Evolutionary conservation across 345 rosid genomes (phyloP).

Genomic region (Aquilaria sinensis): DNA sequence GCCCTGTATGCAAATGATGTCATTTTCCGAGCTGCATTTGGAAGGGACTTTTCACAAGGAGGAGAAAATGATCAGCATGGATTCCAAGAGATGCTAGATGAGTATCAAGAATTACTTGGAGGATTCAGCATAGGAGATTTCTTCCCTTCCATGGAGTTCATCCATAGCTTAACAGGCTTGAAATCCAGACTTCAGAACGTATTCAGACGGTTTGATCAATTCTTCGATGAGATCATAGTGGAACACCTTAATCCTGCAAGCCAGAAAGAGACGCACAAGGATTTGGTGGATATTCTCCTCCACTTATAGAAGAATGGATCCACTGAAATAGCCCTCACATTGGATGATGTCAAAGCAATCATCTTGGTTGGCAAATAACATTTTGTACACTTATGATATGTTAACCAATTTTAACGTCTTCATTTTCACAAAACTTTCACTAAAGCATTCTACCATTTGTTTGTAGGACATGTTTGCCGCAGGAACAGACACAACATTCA

Average conservation of each 20-base stretch:
- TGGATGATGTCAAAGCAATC: constrained; percentile 35
- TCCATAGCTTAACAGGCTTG: constrained; percentile 31
- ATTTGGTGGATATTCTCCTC: constrained; percentile 31
- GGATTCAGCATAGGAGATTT: constrained; percentile 31
- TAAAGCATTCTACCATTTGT: neutral
- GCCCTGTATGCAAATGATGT: constrained; percentile 26
- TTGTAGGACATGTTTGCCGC: constrained; percentile 41
- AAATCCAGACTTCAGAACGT: constrained; percentile 22
- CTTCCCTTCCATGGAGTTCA: constrained; percentile 37
- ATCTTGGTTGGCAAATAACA: constrained; percentile 28
- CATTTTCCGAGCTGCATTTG: constrained; percentile 30
- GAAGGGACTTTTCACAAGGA: constrained; percentile 25
- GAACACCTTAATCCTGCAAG: constrained; percentile 23
- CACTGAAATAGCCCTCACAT: constrained; percentile 26
- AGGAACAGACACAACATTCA: constrained; percentile 33
- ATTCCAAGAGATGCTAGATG: constrained; percentile 43
- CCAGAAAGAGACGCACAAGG: constrained; percentile 17
- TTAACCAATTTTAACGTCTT: too few species aligned
- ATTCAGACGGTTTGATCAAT: constrained; percentile 24
- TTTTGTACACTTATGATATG: neutral
- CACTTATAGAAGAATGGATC: constrained; percentile 20
- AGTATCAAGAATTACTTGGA: constrained; percentile 31
- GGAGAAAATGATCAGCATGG: constrained; percentile 32
- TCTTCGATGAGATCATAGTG: constrained; percentile 25
- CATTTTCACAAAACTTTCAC: too few species aligned